Evolutionary conservation across 352 stramenopile genomes (phyloP).

Genomic region (Globisporangium paroecandrum): DNA sequence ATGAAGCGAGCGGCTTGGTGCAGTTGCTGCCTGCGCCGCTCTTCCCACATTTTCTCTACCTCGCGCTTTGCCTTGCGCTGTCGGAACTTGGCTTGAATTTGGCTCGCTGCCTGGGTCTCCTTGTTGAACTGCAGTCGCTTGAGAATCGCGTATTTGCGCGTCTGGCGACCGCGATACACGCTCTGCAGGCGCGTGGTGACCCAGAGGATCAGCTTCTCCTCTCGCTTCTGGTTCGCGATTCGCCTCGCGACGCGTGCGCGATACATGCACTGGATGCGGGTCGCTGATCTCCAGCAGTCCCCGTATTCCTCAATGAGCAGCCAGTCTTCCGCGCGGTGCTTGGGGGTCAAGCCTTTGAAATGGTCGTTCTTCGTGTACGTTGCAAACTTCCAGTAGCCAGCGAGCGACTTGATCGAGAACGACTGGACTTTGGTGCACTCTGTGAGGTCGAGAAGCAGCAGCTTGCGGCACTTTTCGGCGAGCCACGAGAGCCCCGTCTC

Average conservation of each 20-base stretch:
- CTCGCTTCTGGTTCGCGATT: constrained; percentile 35
- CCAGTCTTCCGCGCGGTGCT: constrained; percentile 73
- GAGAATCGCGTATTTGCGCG: constrained; percentile 43
- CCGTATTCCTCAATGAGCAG: constrained; percentile 86
- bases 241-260: constrained; percentile 47
- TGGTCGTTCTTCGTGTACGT: constrained; percentile 33
- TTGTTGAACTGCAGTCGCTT: constrained; percentile 43
- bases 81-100: constrained; percentile 53
- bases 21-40: constrained; percentile 18
- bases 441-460: constrained; percentile 66
- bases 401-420: constrained; percentile 57
- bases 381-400: constrained; percentile 60
- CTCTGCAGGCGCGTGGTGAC: constrained; percentile 60
- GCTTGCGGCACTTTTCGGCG: constrained; percentile 58
- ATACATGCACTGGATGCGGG: constrained; percentile 67
- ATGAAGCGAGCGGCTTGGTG: constrained; percentile 32
- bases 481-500: constrained; percentile 86
- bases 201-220: constrained; percentile 50
- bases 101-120: constrained; percentile 52
- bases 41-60: constrained; percentile 16
- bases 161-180: constrained; percentile 55
- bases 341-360: constrained; percentile 78
- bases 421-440: constrained; percentile 38
- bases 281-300: constrained; percentile 59
- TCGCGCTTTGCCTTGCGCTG: constrained; percentile 21